Percentiles rank a stretch among this genome's conserved stretches.
Conservation (phyloP, 2,329 filamentous ascomycete genomes). For the Harringtonia lauricola region DNA sequence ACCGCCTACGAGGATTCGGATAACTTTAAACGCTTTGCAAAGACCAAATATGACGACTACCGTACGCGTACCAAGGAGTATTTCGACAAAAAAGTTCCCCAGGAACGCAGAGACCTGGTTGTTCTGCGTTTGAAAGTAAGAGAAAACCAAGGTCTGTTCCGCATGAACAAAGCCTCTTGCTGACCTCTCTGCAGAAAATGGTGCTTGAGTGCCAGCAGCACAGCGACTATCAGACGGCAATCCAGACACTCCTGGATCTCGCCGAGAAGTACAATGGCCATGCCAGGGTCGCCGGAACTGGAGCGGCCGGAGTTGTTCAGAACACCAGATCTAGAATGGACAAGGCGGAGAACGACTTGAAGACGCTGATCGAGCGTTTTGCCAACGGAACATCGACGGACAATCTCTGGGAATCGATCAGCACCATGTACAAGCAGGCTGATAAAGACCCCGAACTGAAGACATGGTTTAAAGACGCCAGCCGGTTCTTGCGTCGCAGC, state of each 20-base stretch:
- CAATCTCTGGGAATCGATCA: slow-evolving; percentile 75
- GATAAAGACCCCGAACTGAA: slow-evolving; percentile 79
- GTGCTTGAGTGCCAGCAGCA: slow-evolving; percentile 93
- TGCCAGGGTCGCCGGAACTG: slow-evolving; percentile 51
- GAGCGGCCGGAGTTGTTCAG: slow-evolving; percentile 58
- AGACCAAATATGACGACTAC: slow-evolving; percentile 28
- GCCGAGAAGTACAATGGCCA: slow-evolving; percentile 80
- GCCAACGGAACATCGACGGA: slow-evolving; percentile 88
- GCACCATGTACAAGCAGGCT: slow-evolving; percentile 76
- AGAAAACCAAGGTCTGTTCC: background rate
- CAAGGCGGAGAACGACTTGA: slow-evolving; percentile 68
- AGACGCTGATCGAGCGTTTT: slow-evolving; percentile 85
- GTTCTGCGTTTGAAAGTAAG: slow-evolving; percentile 69
- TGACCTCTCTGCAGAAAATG: slow-evolving; percentile 61
- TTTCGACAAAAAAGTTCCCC: slow-evolving; percentile 73
- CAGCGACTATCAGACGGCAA: slow-evolving; percentile 84
- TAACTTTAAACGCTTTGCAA: slow-evolving; percentile 40
- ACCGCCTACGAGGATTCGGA: slow-evolving; percentile 44
- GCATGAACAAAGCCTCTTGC: background rate
- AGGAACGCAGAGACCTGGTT: slow-evolving; percentile 85
- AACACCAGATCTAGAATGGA: slow-evolving; percentile 58
- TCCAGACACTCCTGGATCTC: slow-evolving; percentile 73
- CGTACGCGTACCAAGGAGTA: slow-evolving; percentile 52
- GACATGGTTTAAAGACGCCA: slow-evolving; percentile 73
- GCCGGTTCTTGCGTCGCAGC: slow-evolving; percentile 70